Evolutionary conservation across 345 rosid genomes (phyloP).

Genomic region (Acer campestre): DNA sequence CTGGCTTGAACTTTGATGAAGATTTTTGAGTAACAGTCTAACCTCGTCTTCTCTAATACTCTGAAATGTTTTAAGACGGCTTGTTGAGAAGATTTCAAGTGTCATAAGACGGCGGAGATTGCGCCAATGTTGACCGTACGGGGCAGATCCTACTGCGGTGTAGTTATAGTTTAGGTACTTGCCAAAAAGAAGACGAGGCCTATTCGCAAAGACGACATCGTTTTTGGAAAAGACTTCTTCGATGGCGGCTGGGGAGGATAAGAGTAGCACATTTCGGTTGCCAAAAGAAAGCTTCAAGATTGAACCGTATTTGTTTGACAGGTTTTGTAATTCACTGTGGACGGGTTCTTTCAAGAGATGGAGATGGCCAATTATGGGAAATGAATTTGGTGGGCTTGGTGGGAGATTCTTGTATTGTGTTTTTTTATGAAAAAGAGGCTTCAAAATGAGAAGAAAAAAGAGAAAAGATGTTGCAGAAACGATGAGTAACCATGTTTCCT

Average conservation of each 20-base stretch:
- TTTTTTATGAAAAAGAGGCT: background rate
- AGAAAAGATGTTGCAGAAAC: background rate
- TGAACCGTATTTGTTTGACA: conserved; percentile 23
- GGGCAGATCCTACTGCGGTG: conserved; percentile 9
- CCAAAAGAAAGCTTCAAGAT: conserved; percentile 17
- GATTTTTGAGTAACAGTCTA: background rate
- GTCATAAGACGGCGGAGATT: conserved; percentile 26
- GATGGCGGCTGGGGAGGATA: conserved; percentile 17
- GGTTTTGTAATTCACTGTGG: conserved; percentile 7
- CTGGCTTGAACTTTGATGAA: background rate
- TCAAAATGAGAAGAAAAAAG: background rate
- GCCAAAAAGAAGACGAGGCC: conserved; percentile 12
- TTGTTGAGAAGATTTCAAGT: conserved; percentile 23
- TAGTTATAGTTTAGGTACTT: conserved; percentile 21
- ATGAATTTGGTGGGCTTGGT: conserved; percentile 24
- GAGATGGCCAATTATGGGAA: conserved; percentile 26
- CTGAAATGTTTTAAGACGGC: conserved; percentile 8
- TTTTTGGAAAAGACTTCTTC: conserved; percentile 24
- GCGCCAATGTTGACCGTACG: conserved; percentile 32
- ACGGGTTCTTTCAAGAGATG: conserved; percentile 22
- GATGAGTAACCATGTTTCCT: background rate
- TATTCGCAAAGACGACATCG: conserved; percentile 23
- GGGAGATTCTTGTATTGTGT: conserved; percentile 7
- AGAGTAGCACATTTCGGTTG: background rate
- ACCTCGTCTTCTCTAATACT: conserved; percentile 5